Evolutionary conservation across 2,329 filamentous ascomycete species (phyloP), one percentile per base, ranked within the genome.

Genomic region (Aureobasidium uvarum): DNA sequence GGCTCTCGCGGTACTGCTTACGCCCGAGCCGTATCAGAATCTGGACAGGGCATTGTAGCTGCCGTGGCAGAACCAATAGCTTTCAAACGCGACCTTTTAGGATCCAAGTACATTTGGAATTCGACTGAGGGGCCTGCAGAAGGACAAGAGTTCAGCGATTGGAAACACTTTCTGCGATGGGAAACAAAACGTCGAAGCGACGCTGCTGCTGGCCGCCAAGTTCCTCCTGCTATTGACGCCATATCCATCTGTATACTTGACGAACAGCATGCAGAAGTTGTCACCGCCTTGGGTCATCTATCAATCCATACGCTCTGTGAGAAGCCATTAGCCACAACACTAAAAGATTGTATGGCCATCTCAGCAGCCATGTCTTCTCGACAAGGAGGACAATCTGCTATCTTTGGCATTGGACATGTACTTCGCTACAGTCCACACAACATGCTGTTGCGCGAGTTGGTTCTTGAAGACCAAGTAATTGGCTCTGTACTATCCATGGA

Each of bases 361-460:
- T 91, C 87, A 75, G 78, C 78, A 56, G 83, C 87, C 1, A 74
- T 91, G 68, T 74, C 76, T 7, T 52, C 66, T 25, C 39, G 28
- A 1, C 72, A 74, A 54, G 70, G 71, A 67, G 71, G 73, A 10
- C 67, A 72, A 48, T 64, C 62, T 74, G 66, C 75, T 69, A 82
- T 98, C 48, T 96, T 98, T 75, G 92, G 91, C 0, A 92, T 98
- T 65, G 94, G 95, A 14, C 95, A 99, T 77, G 95, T 99, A 16
- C 80, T 99, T 66, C 85, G 94, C 41, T 98, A 98, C 77, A 96
- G 89, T 71, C 93, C 93, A 11, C 93, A 97, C 76, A 98, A 98
- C 74, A 89, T 92, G 76, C 79, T 94, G 65, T 82, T 99, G 33
- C 86, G 92, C 58, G 87, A 89, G 73, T 79, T 98, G 18, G 81